Evolutionary conservation across 768 basidiomycete species (phyloP), one percentile per base, ranked within the genome.

Genomic region (Brasilioporus rufonigricans): DNA sequence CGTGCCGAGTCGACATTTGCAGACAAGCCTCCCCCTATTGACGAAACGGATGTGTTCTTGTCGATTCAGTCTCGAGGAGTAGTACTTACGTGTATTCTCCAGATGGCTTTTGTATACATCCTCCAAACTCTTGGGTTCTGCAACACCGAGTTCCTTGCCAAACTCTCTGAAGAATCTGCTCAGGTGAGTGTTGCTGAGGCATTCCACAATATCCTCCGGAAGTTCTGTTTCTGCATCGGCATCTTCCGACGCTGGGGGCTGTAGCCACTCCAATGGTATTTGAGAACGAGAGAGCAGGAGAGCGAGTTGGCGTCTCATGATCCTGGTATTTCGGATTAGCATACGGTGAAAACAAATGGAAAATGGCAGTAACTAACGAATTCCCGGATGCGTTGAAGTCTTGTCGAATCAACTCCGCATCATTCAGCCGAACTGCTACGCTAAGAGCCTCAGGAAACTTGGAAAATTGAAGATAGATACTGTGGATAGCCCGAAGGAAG

Each of bases 71-170:
- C 31, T 26, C 32, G 5, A 52, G 26, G 26, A 27, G 26, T 51
- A 31, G n/a, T 26, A 70, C 82, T 61, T 66, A 87, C 95, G 80
- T 5, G 91, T 89, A 61, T 89, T 91, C 67, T 98, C 97, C 13
- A 98, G 76, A 74, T 99, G 96, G 4, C 86, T 84, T 70, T 98
- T 99, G 77, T 99, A 99, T 21, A 98, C 92, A 70, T 98, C 97
- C 66, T 98, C 97, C 48, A 98, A 74, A 46, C 87, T 89, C 77
- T 93, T 94, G 5, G 97, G 80, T 26, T 98, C 96, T 5, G 77
- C 74, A 3, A 96, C 95, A 43, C 88, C 93, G 27, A 99, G 76
- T 71, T 98, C 96, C 68, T 93, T 95, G 18, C 95, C 96, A 63
- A 97, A 98, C 12, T 85, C 85, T 43, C 83, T 83, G 83, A 98